Conservation (phyloP, 441 rosid genomes). For the Bocquillonia castaneifolia region DNA sequence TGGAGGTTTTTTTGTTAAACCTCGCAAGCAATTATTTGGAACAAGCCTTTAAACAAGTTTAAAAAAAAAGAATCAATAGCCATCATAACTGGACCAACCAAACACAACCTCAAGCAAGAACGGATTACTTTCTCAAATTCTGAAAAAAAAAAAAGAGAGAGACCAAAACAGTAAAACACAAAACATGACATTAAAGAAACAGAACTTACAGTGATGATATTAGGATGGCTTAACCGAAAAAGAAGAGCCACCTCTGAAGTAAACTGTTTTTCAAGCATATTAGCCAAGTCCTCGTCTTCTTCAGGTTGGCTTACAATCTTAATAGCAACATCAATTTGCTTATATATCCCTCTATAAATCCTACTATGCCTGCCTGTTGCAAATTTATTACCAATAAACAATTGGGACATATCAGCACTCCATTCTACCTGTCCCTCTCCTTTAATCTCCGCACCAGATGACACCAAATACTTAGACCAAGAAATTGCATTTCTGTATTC, state of each 20-base stretch:
- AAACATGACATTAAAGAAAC: conserved; percentile 11
- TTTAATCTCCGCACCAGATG: conserved; percentile 71
- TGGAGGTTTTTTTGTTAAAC: background rate
- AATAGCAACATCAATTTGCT: conserved; percentile 67
- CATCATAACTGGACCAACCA: background rate
- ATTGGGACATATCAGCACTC: conserved; percentile 77
- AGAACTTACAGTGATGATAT: conserved; percentile 59
- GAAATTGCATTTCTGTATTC: conserved; percentile 65
- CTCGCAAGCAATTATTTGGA: conserved; percentile 5
- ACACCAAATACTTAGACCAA: conserved; percentile 76
- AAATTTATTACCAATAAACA: conserved; percentile 62
- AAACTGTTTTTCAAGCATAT: conserved; percentile 58
- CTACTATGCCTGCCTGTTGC: conserved; percentile 76
- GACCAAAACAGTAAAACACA: background rate
- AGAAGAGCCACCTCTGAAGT: conserved; percentile 67
- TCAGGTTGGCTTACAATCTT: conserved; percentile 70
- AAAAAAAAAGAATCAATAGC: background rate
- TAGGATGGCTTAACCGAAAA: conserved; percentile 53
- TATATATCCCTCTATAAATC: conserved; percentile 68
- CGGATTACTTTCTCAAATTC: conserved; percentile 4
- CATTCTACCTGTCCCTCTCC: conserved; percentile 67
- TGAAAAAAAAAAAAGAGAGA: background rate
- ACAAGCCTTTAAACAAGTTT: background rate
- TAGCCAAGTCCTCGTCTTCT: conserved; percentile 63
- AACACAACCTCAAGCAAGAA: background rate